These are phyloP conservation scores for Euphorbia schlechtendalii DNA, from an alignment of 441 rosid species.

Conservation along the genomic window DNA sequence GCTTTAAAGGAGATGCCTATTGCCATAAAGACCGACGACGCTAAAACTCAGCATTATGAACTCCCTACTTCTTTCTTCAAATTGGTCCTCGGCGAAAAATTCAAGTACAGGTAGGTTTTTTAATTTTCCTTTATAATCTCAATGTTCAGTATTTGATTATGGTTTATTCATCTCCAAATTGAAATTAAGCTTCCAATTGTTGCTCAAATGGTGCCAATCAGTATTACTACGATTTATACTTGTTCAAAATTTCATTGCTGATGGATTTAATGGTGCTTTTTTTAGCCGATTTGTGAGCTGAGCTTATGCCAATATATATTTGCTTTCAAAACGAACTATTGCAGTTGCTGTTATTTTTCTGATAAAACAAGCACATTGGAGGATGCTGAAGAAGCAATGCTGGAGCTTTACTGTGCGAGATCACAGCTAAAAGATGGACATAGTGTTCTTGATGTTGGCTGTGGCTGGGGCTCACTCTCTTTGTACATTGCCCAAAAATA, in stretches of 20 bases:
- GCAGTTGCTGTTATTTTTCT: slow-evolving; percentile 68
- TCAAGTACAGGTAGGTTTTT: slow-evolving; percentile 56
- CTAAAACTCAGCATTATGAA: slow-evolving; percentile 73
- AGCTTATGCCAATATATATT: not conserved
- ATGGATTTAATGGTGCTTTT: no score
- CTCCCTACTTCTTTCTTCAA: slow-evolving; percentile 82
- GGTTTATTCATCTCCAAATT: not conserved
- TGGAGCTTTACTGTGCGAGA: slow-evolving; percentile 71
- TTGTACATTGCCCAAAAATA: slow-evolving; percentile 61
- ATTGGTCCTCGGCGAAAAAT: slow-evolving; percentile 62
- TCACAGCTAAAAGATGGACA: slow-evolving; percentile 65
- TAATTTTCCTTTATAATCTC: not conserved
- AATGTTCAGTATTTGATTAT: not conserved
- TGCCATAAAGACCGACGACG: slow-evolving; percentile 55
- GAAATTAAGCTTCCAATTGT: not conserved
- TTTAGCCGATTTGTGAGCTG: not conserved
- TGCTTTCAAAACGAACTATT: not conserved
- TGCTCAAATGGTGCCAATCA: no score
- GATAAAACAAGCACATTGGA: slow-evolving; percentile 46
- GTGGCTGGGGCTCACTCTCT: slow-evolving; percentile 88
- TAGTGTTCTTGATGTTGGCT: slow-evolving; percentile 69
- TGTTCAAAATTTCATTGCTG: no score
- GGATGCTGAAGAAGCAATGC: slow-evolving; percentile 73
- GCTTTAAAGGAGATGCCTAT: slow-evolving; percentile 77
- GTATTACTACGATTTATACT: no score